Evolutionary conservation across 1,284 basidiomycete species (phyloP).

Genomic region (Rhodotorula sp.): DNA sequence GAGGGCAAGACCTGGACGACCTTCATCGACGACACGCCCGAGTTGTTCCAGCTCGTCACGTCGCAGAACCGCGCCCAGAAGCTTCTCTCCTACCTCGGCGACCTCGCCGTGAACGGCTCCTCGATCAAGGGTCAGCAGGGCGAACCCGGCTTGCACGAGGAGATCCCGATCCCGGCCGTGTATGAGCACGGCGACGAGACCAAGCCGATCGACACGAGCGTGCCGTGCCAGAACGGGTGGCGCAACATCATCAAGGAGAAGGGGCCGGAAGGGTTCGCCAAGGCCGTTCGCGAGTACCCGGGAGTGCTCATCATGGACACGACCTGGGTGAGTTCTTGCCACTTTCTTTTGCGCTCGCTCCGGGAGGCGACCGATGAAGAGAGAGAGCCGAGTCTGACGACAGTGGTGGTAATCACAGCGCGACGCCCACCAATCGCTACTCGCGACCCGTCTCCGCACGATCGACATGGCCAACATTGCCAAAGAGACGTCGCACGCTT

Average conservation of each 20-base stretch:
- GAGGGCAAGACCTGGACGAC: conserved; percentile 98
- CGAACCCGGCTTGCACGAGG: conserved; percentile 90
- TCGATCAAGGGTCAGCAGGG: conserved; percentile 84
- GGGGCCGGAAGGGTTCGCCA: conserved; percentile 97
- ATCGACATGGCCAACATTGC: conserved; percentile 99
- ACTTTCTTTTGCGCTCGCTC: neutral
- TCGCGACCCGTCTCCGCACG: conserved; percentile 94
- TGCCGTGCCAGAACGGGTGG: conserved; percentile 89
- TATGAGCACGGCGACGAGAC: conserved; percentile 71
- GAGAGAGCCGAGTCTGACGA: no score
- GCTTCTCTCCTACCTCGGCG: conserved; percentile 92
- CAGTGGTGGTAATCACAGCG: conserved; percentile 51
- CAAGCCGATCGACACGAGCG: conserved; percentile 73
- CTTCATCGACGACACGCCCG: conserved; percentile 98
- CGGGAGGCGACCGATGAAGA: no score
- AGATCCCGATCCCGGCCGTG: conserved; percentile 81
- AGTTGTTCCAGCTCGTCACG: conserved; percentile 96
- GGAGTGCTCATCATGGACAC: conserved; percentile 79
- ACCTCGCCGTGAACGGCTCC: conserved; percentile 96
- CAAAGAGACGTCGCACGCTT: conserved; percentile 92
- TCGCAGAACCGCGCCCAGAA: conserved; percentile 99
- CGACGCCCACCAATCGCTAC: conserved; percentile 96
- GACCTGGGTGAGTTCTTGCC: conserved; percentile 64
- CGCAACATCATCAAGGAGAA: conserved; percentile 98
- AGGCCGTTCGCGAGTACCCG: conserved; percentile 94